Evolutionary conservation across 2,329 filamentous ascomycete genomes (phyloP), one percentile per base, ranked within the genome.

Genomic region (Taxawa tesnikishii): DNA sequence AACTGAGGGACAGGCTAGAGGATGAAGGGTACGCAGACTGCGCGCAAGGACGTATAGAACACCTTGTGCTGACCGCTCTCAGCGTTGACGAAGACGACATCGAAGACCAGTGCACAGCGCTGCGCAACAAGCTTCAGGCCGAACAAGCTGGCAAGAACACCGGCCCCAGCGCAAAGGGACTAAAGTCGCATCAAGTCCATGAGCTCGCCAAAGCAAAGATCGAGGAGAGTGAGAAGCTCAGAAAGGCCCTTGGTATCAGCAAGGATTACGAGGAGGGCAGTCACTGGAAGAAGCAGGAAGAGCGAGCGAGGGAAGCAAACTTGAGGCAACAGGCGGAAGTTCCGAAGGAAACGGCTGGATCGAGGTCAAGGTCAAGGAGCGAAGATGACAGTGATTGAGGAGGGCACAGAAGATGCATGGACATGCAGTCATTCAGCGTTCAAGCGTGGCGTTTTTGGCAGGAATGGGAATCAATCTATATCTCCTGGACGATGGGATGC

Each of bases 131-230:
- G 47, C 63, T 92, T 23, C 56, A 70, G 21, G 61, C 56, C 28
- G 68, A 77, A 43, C 54, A 73, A 51, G 64, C 69, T 33, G 56
- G 63, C 32, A 62, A 58, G 33, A 54, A 55, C 23, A 60, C 58
- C 31, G 53, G 51, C 3, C 40, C 60, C 37, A 49, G 56, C 33
- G 55, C 58, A 33, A 70, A 65, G 44, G 69, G 73, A 7, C 68
- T 96, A 42, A 98, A 96, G 61, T 69, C 77, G 43, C 85, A 96
- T 59, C 84, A 96, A 59, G 85, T 96, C 13, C 90, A 98, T 62
- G 90, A 96, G 60, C 69, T 94, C 54, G 90, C 90, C 12, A 82
- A 90, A 49, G 90, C 88, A 38, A 98, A 98, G 70, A 88, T 93
- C 45, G 80, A 83, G 54, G 90, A 98, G 68, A 94, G 80, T 56